A percentile compares a stretch with the other conserved stretches of the same genome.
phyloP scores from a whole-genome alignment of 495 filamentous ascomycete genomes.

The Evernia prunastri region DNA sequence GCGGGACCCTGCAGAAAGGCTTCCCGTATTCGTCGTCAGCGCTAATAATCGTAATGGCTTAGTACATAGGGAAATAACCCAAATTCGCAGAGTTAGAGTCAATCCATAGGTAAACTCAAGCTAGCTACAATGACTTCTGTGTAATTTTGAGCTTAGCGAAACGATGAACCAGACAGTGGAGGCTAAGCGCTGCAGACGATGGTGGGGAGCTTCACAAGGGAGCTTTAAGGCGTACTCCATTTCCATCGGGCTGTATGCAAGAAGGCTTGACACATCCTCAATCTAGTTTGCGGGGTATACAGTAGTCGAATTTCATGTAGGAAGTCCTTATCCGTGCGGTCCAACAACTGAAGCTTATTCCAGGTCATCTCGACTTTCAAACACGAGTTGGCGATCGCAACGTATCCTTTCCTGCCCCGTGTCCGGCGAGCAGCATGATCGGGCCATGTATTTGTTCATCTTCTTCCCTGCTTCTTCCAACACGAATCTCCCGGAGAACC shows the following conservation, averaged over 20 bases:
- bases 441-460: background rate
- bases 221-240: background rate
- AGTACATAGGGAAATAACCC: too few species aligned
- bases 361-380: background rate
- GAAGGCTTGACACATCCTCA: background rate
- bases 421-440: background rate
- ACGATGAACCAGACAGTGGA: too few species aligned
- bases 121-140: too few species aligned
- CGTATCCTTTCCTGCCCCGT: background rate
- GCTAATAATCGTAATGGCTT: too few species aligned
- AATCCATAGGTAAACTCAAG: background rate
- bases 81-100: too few species aligned
- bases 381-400: background rate
- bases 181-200: too few species aligned
- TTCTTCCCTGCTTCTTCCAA: slow-evolving; percentile 8
- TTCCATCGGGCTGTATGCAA: background rate
- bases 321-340: background rate
- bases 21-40: background rate
- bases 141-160: too few species aligned
- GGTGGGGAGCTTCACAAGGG: background rate
- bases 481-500: slow-evolving; percentile 27
- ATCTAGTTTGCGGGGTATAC: background rate
- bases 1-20: background rate
- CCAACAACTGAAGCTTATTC: background rate
- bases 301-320: background rate